Conservation (phyloP, 2,329 filamentous ascomycete species). For the Aspergillus sergii region DNA sequence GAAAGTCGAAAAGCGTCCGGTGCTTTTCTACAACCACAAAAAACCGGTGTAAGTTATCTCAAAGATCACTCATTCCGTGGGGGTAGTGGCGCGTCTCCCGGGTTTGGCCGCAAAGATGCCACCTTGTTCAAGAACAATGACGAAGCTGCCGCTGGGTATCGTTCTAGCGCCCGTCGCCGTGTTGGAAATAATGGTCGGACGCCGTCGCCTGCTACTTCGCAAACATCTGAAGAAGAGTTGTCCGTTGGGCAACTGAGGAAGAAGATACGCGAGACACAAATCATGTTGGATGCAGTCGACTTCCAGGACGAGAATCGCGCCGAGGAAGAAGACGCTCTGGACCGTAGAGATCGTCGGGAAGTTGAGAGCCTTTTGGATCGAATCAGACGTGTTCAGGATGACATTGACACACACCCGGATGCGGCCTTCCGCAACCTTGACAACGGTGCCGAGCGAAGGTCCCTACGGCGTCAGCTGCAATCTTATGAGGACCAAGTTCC, state of each 20-base stretch:
- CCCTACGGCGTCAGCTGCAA: conserved; percentile 87
- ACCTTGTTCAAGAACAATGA: conserved; percentile 98
- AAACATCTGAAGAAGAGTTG: conserved; percentile 73
- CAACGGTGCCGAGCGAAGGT: conserved; percentile 82
- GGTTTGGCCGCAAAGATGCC: conserved; percentile 78
- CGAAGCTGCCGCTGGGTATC: conserved; percentile 80
- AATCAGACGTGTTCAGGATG: conserved; percentile 87
- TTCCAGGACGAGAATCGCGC: conserved; percentile 88
- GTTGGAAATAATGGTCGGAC: conserved; percentile 70
- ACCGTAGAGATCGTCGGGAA: conserved; percentile 86
- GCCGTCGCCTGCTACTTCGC: conserved; percentile 76
- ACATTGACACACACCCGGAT: conserved; percentile 90
- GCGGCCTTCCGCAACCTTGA: conserved; percentile 70
- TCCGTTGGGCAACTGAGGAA: conserved; percentile 86
- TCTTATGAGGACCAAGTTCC: conserved; percentile 86
- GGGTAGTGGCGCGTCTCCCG: conserved; percentile 55
- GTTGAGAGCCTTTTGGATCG: conserved; percentile 92
- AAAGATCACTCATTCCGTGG: conserved; percentile 91
- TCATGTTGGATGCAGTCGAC: conserved; percentile 92
- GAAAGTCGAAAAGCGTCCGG: conserved; percentile 86
- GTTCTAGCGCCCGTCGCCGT: conserved; percentile 87
- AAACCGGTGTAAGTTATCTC: conserved; percentile 96
- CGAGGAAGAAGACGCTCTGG: conserved; percentile 90
- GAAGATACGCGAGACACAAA: conserved; percentile 90
- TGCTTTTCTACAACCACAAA: conserved; percentile 87